These are phyloP conservation scores for Metschnikowia noctiluminum DNA, from an alignment of 805 yeast species.

Conservation along the genomic window DNA sequence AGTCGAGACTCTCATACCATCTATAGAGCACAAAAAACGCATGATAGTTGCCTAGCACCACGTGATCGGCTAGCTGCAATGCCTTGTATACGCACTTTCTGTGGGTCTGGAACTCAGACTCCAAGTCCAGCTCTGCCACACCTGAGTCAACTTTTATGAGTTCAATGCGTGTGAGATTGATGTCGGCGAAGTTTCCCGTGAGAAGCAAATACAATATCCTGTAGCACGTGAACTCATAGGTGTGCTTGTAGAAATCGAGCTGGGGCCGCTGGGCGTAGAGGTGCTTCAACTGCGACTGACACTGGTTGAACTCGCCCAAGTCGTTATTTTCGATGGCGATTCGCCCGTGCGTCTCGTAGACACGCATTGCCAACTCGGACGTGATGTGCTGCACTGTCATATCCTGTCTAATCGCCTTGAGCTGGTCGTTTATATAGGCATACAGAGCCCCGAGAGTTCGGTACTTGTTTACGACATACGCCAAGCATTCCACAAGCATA, in stretches of 20 bases:
- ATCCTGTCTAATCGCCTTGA: slow-evolving; percentile 91
- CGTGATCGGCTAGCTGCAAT: slow-evolving; percentile 9
- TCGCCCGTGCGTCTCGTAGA: slow-evolving; percentile 83
- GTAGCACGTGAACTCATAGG: slow-evolving; percentile 65
- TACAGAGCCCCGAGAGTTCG: slow-evolving; percentile 49
- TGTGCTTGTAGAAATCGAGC: slow-evolving; percentile 5
- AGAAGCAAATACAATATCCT: slow-evolving; percentile 70
- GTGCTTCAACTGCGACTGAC: slow-evolving; percentile 74
- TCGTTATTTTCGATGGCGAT: slow-evolving; percentile 82
- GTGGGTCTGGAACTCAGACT: background rate
- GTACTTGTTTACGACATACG: slow-evolving; percentile 52
- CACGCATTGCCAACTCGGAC: slow-evolving; percentile 68
- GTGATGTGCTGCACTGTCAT: slow-evolving; percentile 86
- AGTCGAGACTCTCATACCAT: slow-evolving; percentile 5
- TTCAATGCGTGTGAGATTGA: slow-evolving; percentile 37
- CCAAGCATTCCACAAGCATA: slow-evolving; percentile 57
- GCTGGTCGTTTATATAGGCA: slow-evolving; percentile 80
- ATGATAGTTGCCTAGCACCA: slow-evolving; percentile 14
- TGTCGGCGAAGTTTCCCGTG: slow-evolving; percentile 62
- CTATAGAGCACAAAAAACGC: slow-evolving; percentile 35
- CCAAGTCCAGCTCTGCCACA: background rate
- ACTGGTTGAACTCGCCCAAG: slow-evolving; percentile 92
- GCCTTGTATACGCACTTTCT: slow-evolving; percentile 12
- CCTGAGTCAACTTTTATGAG: slow-evolving; percentile 6
- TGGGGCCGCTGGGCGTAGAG: slow-evolving; percentile 48